Percentiles rank a stretch among this genome's conserved stretches.
These are phyloP conservation scores for Pneumocystis jirovecii DNA, from an alignment of 1,139 yeast species.

Conservation along the genomic window DNA sequence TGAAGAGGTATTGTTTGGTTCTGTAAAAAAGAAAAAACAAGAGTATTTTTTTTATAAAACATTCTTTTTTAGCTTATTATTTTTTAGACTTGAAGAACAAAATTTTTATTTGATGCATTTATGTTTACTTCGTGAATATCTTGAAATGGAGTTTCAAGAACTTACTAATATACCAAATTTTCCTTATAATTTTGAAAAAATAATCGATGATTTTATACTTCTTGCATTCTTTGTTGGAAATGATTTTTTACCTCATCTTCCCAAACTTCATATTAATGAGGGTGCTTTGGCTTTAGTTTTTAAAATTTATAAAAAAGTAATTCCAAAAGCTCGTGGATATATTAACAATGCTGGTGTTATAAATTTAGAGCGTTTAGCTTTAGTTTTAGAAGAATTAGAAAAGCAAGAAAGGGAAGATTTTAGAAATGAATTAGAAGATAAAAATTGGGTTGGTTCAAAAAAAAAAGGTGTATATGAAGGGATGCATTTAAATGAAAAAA, in stretches of 20 bases:
- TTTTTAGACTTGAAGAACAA: slow-evolving; percentile 47
- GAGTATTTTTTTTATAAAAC: background rate
- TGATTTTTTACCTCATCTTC: slow-evolving; percentile 95
- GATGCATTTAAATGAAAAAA: background rate
- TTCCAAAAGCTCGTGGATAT: slow-evolving; percentile 66
- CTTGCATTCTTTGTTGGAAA: slow-evolving; percentile 92
- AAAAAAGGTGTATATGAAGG: slow-evolving; percentile 52
- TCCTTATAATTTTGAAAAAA: slow-evolving; percentile 72
- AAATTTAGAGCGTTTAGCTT: slow-evolving; percentile 51
- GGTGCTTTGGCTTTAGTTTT: slow-evolving; percentile 89
- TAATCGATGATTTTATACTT: slow-evolving; percentile 82
- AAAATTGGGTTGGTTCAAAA: slow-evolving; percentile 76
- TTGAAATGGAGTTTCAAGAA: slow-evolving; percentile 70
- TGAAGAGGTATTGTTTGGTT: slow-evolving; percentile 89
- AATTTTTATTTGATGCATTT: slow-evolving; percentile 71
- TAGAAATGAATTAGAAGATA: slow-evolving; percentile 58
- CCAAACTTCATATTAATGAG: slow-evolving; percentile 81
- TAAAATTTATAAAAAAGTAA: slow-evolving; percentile 71
- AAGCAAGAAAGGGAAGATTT: slow-evolving; percentile 43
- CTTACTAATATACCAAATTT: slow-evolving; percentile 45
- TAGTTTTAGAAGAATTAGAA: slow-evolving; percentile 73
- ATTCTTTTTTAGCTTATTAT: background rate
- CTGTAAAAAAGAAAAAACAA: slow-evolving; percentile 32
- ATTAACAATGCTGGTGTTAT: slow-evolving; percentile 71
- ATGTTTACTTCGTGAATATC: slow-evolving; percentile 75